These are phyloP conservation scores for Phoma sp. DNA, from an alignment of 2,329 filamentous ascomycete species.

Conservation along the genomic window DNA sequence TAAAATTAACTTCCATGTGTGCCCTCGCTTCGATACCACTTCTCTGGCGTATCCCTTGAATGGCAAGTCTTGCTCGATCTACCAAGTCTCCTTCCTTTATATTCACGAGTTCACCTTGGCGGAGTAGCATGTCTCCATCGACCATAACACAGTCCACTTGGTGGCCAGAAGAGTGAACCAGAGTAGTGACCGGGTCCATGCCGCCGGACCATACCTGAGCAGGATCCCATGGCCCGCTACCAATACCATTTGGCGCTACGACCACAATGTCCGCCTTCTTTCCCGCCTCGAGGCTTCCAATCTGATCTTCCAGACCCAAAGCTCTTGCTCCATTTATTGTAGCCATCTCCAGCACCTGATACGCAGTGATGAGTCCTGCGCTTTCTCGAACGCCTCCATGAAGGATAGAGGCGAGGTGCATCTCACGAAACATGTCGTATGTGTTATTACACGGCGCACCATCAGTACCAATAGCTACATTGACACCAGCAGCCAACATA, in stretches of 20 bases:
- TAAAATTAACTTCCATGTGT: not conserved
- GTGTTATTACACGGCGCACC: constrained; percentile 36
- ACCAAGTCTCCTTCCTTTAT: not conserved
- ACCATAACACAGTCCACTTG: not conserved
- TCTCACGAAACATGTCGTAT: constrained; percentile 39
- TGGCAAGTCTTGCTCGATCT: not conserved
- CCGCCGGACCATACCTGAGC: not conserved
- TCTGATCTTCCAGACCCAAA: constrained; percentile 42
- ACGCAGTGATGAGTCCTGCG: constrained; percentile 26
- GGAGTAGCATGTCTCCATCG: not conserved
- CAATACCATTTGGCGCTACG: constrained; percentile 36
- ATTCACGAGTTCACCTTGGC: not conserved
- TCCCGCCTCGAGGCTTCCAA: constrained; percentile 49
- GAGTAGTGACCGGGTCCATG: not conserved
- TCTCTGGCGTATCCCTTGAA: not conserved
- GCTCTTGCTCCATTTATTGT: constrained; percentile 36
- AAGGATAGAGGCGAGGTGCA: constrained; percentile 31
- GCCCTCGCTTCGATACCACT: not conserved
- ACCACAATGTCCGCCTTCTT: constrained; percentile 53
- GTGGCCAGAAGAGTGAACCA: not conserved
- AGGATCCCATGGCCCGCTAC: not conserved
- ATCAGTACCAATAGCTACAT: too few relatives aligned
- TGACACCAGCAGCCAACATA: too few relatives aligned
- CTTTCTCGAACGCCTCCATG: constrained; percentile 23
- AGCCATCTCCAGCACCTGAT: constrained; percentile 29